These are phyloP conservation scores for Cladorrhinum sp. DNA, from an alignment of 2,329 filamentous ascomycete species.

Conservation along the genomic window DNA sequence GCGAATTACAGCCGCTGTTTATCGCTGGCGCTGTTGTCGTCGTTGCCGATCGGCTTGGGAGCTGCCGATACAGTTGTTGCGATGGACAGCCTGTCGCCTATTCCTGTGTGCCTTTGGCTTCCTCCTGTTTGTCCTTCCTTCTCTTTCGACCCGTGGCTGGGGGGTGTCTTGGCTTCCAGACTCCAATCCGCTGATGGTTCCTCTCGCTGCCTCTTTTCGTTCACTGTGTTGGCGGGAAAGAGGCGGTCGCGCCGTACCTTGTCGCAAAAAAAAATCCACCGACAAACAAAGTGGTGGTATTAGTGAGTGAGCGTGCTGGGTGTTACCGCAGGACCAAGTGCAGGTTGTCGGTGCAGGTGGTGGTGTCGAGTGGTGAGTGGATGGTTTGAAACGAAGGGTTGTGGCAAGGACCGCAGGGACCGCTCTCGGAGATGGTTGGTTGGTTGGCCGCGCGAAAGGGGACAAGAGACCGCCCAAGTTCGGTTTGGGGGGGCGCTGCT, in stretches of 20 bases:
- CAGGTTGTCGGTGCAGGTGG: conserved; percentile 9
- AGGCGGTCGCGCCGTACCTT: conserved; percentile 6
- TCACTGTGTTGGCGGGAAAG: conserved; percentile 3
- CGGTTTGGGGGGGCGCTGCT: background rate
- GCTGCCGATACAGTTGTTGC: background rate
- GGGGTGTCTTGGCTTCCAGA: conserved; percentile 8
- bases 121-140: background rate
- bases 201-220: background rate
- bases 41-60: background rate
- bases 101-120: background rate
- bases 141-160: conserved; percentile 6
- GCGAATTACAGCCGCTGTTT: background rate
- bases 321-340: conserved; percentile 12
- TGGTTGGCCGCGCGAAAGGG: conserved; percentile 21
- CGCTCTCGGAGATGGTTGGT: conserved; percentile 30
- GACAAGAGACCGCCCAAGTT: conserved; percentile 8
- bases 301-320: conserved; percentile 9
- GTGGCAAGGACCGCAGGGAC: conserved; percentile 28
- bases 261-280: conserved; percentile 2
- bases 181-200: background rate
- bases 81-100: background rate
- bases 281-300: background rate
- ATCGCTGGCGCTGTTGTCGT: background rate
- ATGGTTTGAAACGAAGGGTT: conserved; percentile 28
- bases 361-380: conserved; percentile 19